Base-by-base conservation (phyloP, 2,329 filamentous ascomycete genomes). In the Paramyrothecium roridum region DNA sequence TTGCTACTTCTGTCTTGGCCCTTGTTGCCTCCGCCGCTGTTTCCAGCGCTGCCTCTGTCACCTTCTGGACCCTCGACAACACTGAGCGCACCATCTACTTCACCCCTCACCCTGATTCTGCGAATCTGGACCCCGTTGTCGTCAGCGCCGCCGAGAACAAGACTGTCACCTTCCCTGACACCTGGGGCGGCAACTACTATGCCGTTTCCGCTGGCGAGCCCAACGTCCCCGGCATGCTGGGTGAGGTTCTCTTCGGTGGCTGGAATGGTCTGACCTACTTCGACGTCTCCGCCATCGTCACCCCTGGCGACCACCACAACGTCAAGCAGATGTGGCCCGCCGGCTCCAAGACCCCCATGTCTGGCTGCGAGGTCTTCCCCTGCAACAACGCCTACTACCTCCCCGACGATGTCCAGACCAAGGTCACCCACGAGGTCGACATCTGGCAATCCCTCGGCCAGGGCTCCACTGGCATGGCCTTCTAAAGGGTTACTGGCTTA, bases 261-360 rank as follows among this genome's bases (percentile, higher is more conserved):
- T 81, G 69, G 69, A 63, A 67, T 52, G 80, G 72, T 59, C 57
- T 73, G 56, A 82, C 77, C 55, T 85, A 77, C 76, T 85, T 81
- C 56, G 82, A 85, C 59, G 80, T 85, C 58, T 83, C 80, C 12
- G 81, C 81, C 66, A 84, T 85, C 59, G 79, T 83, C 62, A 71
- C 80, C 68, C 69, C 79, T 52, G 64, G 65, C 43, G 82, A 84
- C 68, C 62, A 70, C 60, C 55, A 77, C 59, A 80, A 80, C 62
- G 75, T 85, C 63, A 82, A 84, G 76, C 70, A 78, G 71, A 76
- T 84, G 67, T 83, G 71, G 71, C 81, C 81, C 26, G 67, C 66
- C 54, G 63, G 53, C 52, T 53, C 59, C 55, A 63, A 72, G 59
- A 59, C 58, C 57, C 76, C 63, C 56, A 69, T 76, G 63, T 83